Base-by-base conservation (phyloP, 257 asterid genomes). In the Scutellaria minor region DNA sequence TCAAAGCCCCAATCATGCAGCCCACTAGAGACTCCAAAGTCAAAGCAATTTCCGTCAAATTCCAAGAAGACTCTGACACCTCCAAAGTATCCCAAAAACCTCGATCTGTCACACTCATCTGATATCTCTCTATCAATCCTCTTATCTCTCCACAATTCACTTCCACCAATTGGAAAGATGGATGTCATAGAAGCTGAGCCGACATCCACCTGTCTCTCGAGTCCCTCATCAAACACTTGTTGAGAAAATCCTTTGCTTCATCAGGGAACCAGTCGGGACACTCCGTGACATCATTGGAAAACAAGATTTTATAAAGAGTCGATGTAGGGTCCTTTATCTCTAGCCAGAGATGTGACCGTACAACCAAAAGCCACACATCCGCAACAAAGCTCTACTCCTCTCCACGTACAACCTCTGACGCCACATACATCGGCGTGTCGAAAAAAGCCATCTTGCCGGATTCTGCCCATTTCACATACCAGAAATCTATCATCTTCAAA, bases 401-500 rank as follows among this genome's bases (percentile, higher is more conserved):
- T 18, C 18, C 18, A 18, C 18, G 18, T 0, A 18, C 18, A 18
- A 18, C 18, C 18, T 18, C 18, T 18, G 18, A 18, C 15, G 97
- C 87, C 97, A 91, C 91, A 63, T 85, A 91, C 50, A 87, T 83
- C 66, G 97, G 99, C 52, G 97, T 94, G 0, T 97, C 97, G 35
- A 90, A 75, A 66, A 91, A 75, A 0, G 12, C 72, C 0, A 66
- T 7, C 6, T 42, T 70, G 51, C 54, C 74, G 18, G 18, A 70
- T 22, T 11, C 79, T 1, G 64, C 66, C 54, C 39, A 27, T 54
- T 71, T 82, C 5, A 90, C 95, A 37, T 97, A 91, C 3, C 96
- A 97, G 40, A 94, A 85, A 70, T 94, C 98, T 0, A 89, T 18
- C 18, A 18, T 18, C 18, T 18, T 18, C 18, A 18, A 18, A 18